Percentiles rank a stretch among this genome's conserved stretches.
Conservation (phyloP, 768 basidiomycete species). For the Rickenella mellea region DNA sequence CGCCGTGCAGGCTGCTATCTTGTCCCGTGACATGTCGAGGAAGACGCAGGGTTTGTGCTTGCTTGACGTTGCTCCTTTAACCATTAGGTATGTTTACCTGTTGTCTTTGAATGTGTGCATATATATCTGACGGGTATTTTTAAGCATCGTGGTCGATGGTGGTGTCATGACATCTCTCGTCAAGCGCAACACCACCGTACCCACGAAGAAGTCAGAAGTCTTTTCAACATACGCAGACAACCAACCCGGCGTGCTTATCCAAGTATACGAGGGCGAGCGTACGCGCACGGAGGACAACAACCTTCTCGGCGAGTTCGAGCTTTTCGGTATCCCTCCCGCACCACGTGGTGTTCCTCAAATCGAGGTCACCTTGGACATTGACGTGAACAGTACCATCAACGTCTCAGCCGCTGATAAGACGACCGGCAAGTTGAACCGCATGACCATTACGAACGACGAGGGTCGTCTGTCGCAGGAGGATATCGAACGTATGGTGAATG, state of each 20-base stretch:
- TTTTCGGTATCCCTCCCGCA: conserved; percentile 91
- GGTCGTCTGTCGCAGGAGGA: conserved; percentile 95
- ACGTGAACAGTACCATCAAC: conserved; percentile 93
- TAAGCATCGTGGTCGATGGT: conserved; percentile 94
- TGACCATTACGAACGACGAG: conserved; percentile 95
- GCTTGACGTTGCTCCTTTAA: conserved; percentile 86
- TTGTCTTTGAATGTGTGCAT: conserved; percentile 38
- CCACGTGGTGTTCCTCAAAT: conserved; percentile 97
- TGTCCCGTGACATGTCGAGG: conserved; percentile 95
- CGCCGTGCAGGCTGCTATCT: conserved; percentile 95
- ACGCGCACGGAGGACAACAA: conserved; percentile 99
- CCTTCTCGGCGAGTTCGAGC: conserved; percentile 95
- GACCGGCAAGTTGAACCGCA: conserved; percentile 90
- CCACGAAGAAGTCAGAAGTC: conserved; percentile 96
- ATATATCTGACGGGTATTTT: not conserved
- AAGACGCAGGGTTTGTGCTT: conserved; percentile 95
- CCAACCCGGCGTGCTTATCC: conserved; percentile 96
- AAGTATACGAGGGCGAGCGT: conserved; percentile 97
- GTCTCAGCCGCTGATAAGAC: conserved; percentile 95
- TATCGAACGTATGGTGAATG: conserved; percentile 93
- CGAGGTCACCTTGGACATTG: conserved; percentile 97
- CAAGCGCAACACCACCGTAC: conserved; percentile 97
- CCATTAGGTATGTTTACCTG: conserved; percentile 89
- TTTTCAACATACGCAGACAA: conserved; percentile 99
- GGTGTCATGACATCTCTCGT: conserved; percentile 99